Conservation (phyloP, 2,329 filamentous ascomycete genomes). For the Xylariaceae sp. region DNA sequence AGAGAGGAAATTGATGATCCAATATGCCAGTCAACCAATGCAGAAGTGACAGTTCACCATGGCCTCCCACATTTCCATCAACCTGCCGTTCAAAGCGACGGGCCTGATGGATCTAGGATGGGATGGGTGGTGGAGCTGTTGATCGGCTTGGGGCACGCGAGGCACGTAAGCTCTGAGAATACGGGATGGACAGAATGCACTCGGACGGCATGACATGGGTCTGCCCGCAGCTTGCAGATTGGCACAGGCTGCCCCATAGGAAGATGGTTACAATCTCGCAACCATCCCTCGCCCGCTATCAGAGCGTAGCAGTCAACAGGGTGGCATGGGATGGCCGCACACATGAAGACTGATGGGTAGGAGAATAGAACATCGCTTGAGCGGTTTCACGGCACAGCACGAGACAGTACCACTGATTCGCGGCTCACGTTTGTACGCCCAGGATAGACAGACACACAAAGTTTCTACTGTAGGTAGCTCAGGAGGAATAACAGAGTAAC, state of each 20-base stretch:
- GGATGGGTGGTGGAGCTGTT: slow-evolving; percentile 16
- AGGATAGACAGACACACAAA: too few species aligned
- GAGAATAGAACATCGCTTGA: too few species aligned
- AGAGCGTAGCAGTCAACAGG: too few species aligned
- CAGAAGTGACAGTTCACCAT: slow-evolving; percentile 5
- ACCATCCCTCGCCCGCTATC: too few species aligned
- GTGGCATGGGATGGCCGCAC: too few species aligned
- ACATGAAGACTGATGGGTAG: too few species aligned
- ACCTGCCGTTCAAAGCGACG: slow-evolving; percentile 8
- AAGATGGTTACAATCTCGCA: background rate
- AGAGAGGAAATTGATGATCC: slow-evolving; percentile 4
- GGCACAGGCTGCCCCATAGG: background rate
- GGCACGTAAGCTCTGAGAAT: slow-evolving; percentile 14
- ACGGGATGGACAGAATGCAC: slow-evolving; percentile 4
- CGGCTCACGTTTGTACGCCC: too few species aligned
- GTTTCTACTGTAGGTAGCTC: too few species aligned
- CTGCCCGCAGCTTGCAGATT: slow-evolving; percentile 13
- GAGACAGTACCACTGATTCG: too few species aligned
- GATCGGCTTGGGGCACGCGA: slow-evolving; percentile 10
- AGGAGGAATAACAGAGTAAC: too few species aligned
- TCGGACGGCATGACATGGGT: slow-evolving; percentile 12
- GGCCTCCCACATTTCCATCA: slow-evolving; percentile 7
- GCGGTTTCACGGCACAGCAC: too few species aligned
- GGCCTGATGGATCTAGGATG: slow-evolving; percentile 4
- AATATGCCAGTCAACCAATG: slow-evolving; percentile 11